phyloP scores from a whole-genome alignment of 345 rosid genomes.

The Xanthoceras sorbifolium region DNA sequence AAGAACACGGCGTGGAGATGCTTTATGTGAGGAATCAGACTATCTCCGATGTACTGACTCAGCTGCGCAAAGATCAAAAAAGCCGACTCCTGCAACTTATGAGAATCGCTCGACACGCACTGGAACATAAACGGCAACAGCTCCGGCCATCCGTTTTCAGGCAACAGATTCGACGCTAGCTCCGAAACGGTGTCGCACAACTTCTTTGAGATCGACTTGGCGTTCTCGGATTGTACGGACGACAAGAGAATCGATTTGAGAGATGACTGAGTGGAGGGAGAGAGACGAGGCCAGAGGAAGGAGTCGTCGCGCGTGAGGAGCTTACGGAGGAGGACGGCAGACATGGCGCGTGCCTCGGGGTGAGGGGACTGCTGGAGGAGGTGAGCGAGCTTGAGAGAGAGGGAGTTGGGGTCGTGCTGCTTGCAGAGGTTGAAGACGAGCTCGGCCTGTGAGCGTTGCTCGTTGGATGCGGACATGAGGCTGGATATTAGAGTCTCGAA shows the following conservation, averaged over 20 bases:
- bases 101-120: conserved; percentile 80
- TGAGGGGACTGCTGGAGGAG: conserved; percentile 76
- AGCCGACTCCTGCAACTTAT: conserved; percentile 87
- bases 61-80: conserved; percentile 91
- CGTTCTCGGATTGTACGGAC: conserved; percentile 75
- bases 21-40: conserved; percentile 72
- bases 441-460: conserved; percentile 91
- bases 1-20: conserved; percentile 83
- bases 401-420: conserved; percentile 81
- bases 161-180: conserved; percentile 83
- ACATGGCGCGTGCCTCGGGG: conserved; percentile 87
- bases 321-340: conserved; percentile 94
- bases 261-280: conserved; percentile 69
- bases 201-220: conserved; percentile 82
- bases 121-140: conserved; percentile 90
- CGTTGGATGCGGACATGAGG: conserved; percentile 95
- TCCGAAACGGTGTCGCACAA: conserved; percentile 93
- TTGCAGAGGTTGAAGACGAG: conserved; percentile 84
- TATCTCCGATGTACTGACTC: conserved; percentile 88
- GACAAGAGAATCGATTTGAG: conserved; percentile 74
- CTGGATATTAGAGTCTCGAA: conserved; percentile 85
- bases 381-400: conserved; percentile 79
- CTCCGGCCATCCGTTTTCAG: conserved; percentile 96
- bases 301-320: conserved; percentile 87
- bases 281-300: conserved; percentile 85